Evolutionary conservation across 257 asterid genomes (phyloP).

Genomic region (Petunia axillaris): DNA sequence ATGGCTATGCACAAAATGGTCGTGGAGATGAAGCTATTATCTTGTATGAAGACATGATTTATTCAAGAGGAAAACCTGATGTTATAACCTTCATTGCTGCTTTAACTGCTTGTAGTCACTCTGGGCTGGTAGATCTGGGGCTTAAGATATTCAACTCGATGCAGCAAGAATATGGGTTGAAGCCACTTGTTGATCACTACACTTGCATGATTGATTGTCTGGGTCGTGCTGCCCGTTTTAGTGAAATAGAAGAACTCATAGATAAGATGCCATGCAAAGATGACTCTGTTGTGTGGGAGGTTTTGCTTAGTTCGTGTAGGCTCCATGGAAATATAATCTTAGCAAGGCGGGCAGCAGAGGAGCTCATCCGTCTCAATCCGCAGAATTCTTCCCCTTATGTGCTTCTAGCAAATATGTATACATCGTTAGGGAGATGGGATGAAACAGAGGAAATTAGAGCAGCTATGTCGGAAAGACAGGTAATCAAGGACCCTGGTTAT

Average conservation of each 20-base stretch:
- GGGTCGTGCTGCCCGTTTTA: conserved; percentile 36
- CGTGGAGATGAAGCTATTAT: conserved; percentile 33
- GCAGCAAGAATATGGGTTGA: conserved; percentile 30
- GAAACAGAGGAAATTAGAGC: conserved; percentile 26
- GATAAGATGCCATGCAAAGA: conserved; percentile 34
- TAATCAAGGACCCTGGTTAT: conserved; percentile 20
- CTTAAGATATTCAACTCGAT: conserved; percentile 31
- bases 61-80: conserved; percentile 32
- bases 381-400: conserved; percentile 34
- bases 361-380: conserved; percentile 33
- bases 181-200: conserved; percentile 35
- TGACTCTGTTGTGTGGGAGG: conserved; percentile 37
- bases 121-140: conserved; percentile 33
- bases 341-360: conserved; percentile 32
- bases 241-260: conserved; percentile 32
- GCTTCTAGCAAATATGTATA: conserved; percentile 38
- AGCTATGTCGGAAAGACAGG: conserved; percentile 24
- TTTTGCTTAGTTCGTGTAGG: conserved; percentile 37
- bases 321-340: conserved; percentile 33
- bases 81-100: conserved; percentile 33
- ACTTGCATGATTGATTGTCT: conserved; percentile 39
- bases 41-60: conserved; percentile 30
- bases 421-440: conserved; percentile 28
- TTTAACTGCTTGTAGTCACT: conserved; percentile 38
- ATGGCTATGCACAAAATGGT: conserved; percentile 39